These are phyloP conservation scores for Aspergillus biplanus DNA, from an alignment of 495 filamentous ascomycete genomes.

Conservation along the genomic window DNA sequence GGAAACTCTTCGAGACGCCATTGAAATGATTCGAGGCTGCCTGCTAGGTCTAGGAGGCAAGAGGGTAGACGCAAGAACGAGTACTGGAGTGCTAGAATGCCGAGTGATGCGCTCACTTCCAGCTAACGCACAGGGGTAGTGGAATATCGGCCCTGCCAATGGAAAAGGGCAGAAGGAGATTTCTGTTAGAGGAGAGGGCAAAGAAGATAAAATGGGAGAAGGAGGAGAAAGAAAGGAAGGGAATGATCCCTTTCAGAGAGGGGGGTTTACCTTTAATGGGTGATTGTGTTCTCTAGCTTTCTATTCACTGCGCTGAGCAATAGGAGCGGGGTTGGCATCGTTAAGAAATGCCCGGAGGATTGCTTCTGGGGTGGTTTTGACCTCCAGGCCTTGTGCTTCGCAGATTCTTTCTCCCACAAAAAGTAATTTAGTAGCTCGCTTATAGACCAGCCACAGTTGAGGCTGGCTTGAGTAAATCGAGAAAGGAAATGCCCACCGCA, in stretches of 20 bases:
- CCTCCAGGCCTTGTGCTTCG: no score
- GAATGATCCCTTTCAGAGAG: no score
- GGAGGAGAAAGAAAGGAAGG: background rate
- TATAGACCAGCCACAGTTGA: background rate
- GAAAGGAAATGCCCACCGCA: background rate
- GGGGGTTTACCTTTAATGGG: background rate
- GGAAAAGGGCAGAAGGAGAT: background rate
- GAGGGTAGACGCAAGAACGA: background rate
- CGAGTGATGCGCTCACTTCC: background rate
- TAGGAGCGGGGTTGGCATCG: background rate
- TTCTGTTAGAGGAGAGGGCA: background rate
- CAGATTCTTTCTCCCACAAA: background rate
- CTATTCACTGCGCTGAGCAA: constrained; percentile 4
- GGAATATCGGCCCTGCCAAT: background rate
- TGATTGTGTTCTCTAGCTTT: background rate
- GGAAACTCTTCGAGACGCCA: constrained; percentile 7
- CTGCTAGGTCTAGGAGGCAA: background rate
- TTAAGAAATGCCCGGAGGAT: no score
- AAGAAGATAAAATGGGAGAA: background rate
- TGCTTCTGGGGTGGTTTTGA: no score
- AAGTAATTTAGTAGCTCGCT: background rate
- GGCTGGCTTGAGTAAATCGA: background rate
- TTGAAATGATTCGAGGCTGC: background rate
- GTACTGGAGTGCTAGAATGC: background rate
- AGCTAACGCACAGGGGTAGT: no score